A percentile compares a stretch with the other conserved stretches of the same genome.
Conservation (phyloP, 805 yeast genomes). For the Spathaspora girioi region DNA sequence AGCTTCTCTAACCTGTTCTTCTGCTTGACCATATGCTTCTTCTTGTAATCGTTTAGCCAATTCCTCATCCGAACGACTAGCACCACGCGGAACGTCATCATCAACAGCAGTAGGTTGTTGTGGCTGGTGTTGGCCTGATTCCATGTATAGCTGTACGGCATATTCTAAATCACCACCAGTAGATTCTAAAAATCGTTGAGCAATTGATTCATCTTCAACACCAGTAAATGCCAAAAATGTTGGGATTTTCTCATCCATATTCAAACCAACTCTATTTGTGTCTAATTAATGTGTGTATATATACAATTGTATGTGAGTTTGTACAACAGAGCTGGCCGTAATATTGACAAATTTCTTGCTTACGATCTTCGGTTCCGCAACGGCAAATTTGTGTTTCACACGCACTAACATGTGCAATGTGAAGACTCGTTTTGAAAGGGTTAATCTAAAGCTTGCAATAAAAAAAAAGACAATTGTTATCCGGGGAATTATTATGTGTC, state of each 20-base stretch:
- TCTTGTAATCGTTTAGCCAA: constrained; percentile 61
- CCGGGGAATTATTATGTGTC: too few species aligned
- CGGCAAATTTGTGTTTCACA: too few species aligned
- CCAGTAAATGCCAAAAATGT: constrained; percentile 84
- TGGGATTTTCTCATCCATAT: constrained; percentile 52
- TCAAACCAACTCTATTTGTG: background rate
- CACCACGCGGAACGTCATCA: constrained; percentile 5
- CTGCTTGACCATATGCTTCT: constrained; percentile 49
- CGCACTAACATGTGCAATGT: too few species aligned
- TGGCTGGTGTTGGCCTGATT: constrained; percentile 29
- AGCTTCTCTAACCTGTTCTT: constrained; percentile 41
- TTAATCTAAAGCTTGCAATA: too few species aligned
- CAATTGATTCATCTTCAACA: constrained; percentile 60
- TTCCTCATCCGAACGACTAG: constrained; percentile 38
- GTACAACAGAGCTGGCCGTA: too few species aligned
- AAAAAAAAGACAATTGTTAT: too few species aligned
- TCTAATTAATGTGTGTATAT: too few species aligned
- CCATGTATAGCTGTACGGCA: constrained; percentile 82
- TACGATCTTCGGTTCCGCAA: too few species aligned
- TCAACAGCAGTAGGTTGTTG: constrained; percentile 7
- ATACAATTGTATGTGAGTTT: too few species aligned
- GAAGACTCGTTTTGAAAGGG: too few species aligned
- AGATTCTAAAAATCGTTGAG: constrained; percentile 74
- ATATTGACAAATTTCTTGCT: too few species aligned
- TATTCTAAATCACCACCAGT: constrained; percentile 74